phyloP scores from a whole-genome alignment of 192 early-diverging fungal species.

The Oehlia diaphana region DNA sequence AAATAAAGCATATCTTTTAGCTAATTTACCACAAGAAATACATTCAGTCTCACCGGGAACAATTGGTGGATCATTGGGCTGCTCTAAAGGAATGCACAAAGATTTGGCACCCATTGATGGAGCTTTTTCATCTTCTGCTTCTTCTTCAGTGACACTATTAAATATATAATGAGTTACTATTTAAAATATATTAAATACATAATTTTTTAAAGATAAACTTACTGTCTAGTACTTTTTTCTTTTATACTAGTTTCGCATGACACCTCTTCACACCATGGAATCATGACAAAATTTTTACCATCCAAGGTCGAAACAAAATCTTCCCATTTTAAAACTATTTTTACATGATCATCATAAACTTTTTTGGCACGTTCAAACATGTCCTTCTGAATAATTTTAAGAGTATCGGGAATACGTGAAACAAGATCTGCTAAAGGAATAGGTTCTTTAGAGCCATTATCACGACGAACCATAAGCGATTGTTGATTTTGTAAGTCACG shows the following conservation, averaged over 20 bases:
- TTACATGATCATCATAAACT: slow-evolving; percentile 70
- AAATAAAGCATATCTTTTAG: slow-evolving; percentile 80
- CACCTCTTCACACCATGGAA: slow-evolving; percentile 93
- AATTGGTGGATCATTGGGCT: slow-evolving; percentile 85
- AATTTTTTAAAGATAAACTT: slow-evolving; percentile 31
- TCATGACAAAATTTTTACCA: slow-evolving; percentile 80
- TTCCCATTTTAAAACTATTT: slow-evolving; percentile 85
- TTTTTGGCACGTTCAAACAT: slow-evolving; percentile 88
- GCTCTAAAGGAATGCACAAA: slow-evolving; percentile 93
- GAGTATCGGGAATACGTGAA: slow-evolving; percentile 54
- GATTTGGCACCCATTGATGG: slow-evolving; percentile 99
- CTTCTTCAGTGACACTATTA: slow-evolving; percentile 47
- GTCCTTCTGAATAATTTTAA: slow-evolving; percentile 82
- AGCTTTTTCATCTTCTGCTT: slow-evolving; percentile 92
- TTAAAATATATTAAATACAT: background rate
- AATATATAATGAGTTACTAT: background rate
- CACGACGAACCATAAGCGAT: slow-evolving; percentile 79
- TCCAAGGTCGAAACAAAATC: slow-evolving; percentile 92
- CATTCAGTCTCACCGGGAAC: slow-evolving; percentile 88
- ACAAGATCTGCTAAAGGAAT: slow-evolving; percentile 65
- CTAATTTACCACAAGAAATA: slow-evolving; percentile 71
- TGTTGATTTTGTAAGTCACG: slow-evolving; percentile 86
- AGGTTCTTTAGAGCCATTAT: slow-evolving; percentile 65
- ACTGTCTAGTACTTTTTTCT: slow-evolving; percentile 78
- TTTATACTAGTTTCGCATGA: slow-evolving; percentile 97